Evolutionary conservation across 768 basidiomycete genomes (phyloP), one percentile per base, ranked within the genome.

Genomic region (Tremella yokohamensis): DNA sequence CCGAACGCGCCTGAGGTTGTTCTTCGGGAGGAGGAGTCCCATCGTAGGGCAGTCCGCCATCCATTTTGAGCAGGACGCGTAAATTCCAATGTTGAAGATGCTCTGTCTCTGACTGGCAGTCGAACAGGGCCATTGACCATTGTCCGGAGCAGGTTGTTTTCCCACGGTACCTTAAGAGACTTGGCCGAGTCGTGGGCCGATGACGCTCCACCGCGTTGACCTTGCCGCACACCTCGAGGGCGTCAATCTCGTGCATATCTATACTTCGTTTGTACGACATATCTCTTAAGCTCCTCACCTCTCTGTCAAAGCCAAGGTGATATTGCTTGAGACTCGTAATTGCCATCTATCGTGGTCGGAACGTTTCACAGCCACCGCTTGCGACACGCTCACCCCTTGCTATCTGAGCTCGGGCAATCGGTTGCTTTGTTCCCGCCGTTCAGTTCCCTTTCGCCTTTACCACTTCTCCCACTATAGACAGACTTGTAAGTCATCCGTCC

Each of bases 21-120:
- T 54, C 58, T 42, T 57, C 55, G 0, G 68, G 65, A 25, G 67
- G 65, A 3, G 70, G 68, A 7, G 70, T 69, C 2, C 52, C 54
- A 18, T 72, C 70, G 58, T 72, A 72, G 4, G 70, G 70, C 25
- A 72, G 63, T 13, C 51, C 52, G 7, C 29, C 56, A 49, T 57
- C 60, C 61, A 65, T 65, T 19, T 8, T 57, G 42, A 6, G 7
- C 22, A 15, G 22, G 42, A 45, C 15, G 42, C 15, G 4, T 16
- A 45, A 8, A 45, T 11, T 12, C 11, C 18, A 50, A 9, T 8
- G 49, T 22, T n/a, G 6, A n/a, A 22, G 8, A 50, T 50, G 11
- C 29, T 6, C 4, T 4, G 29, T 11, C 11, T 34, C 29, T 34
- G 6, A 34, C 29, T 34, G 4, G 6, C 29, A 34, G 29, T 34